Evolutionary conservation across 768 basidiomycete species (phyloP), one percentile per base, ranked within the genome.

Genomic region (Saitozyma podzolica): DNA sequence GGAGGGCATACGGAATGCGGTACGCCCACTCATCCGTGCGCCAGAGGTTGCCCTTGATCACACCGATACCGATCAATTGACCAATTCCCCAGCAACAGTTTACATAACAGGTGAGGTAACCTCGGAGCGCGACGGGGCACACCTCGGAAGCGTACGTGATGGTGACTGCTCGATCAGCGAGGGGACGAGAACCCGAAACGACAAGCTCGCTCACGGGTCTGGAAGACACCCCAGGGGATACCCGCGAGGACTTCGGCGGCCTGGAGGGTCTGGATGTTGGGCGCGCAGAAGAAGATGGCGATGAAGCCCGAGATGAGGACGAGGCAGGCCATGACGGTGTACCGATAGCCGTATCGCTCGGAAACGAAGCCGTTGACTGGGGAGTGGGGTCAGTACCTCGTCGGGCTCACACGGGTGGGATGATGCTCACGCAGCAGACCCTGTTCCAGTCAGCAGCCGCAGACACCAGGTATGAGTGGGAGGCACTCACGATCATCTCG

Each of bases 11-110:
- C 13, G 69, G 66, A 13, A 67, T 58, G 20, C 63, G 45, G 54
- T 62, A 72, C n/a, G 70, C 67, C 59, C 61, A 58, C 19, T 72
- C 42, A 37, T 70, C 73, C 39, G 59, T 59, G 42, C 71, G 63
- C 8, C 48, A 52, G 56, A 58, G 19, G 60, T 56, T 53, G 9
- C 65, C 64, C 61, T 71, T 70, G 56, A 78, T 69, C 39, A 78
- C 74, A 6, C 76, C 76, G 54, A 75, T 66, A 50, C 65, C 69
- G 58, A 78, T 67, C 42, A 74, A 54, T 59, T 78, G 76, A 42
- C 76, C 76, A 49, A 73, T 61, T 49, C 72, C 76, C 76, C 76
- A 80, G 62, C 79, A 81, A 39, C 75, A 70, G 60, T 79, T 80
- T 65, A 73, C 74, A 43, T 70, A 78, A 50, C 65, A 67, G 19